Evolutionary conservation across 805 yeast genomes (phyloP).

Genomic region (Wickerhamomyces kurtzmanii): DNA sequence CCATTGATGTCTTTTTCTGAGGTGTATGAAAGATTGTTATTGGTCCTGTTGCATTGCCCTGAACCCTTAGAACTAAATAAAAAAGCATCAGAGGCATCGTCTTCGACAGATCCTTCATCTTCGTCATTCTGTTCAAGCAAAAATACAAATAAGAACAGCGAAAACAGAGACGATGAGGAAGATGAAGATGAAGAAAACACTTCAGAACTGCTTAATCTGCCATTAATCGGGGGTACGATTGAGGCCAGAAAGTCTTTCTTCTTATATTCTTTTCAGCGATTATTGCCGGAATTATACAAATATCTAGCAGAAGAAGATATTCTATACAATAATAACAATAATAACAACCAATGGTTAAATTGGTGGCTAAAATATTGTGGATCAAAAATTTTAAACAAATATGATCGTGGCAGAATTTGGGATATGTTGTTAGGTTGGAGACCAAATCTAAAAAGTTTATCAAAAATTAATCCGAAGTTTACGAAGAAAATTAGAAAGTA

Average conservation of each 20-base stretch:
- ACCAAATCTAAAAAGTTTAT: constrained; percentile 20
- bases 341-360: constrained; percentile 80
- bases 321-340: constrained; percentile 39
- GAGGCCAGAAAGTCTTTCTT: constrained; percentile 64
- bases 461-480: constrained; percentile 7
- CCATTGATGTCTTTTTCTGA: constrained; percentile 54
- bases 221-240: constrained; percentile 31
- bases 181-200: constrained; percentile 1
- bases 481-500: constrained; percentile 12
- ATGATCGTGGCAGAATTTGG: constrained; percentile 85
- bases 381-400: constrained; percentile 70
- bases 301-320: constrained; percentile 77
- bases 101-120: too few relatives aligned
- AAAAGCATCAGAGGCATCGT: too few relatives aligned
- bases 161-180: not conserved
- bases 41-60: constrained; percentile 56
- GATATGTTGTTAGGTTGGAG: constrained; percentile 80
- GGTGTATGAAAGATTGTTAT: constrained; percentile 63
- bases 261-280: constrained; percentile 47
- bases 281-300: constrained; percentile 66
- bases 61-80: too few relatives aligned
- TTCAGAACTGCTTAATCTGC: not conserved
- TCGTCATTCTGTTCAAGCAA: too few relatives aligned
- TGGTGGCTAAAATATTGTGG: constrained; percentile 97
- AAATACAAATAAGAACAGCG: not conserved